phyloP scores from a whole-genome alignment of 1,284 basidiomycete genomes.

The Vanrija pseudolonga region DNA sequence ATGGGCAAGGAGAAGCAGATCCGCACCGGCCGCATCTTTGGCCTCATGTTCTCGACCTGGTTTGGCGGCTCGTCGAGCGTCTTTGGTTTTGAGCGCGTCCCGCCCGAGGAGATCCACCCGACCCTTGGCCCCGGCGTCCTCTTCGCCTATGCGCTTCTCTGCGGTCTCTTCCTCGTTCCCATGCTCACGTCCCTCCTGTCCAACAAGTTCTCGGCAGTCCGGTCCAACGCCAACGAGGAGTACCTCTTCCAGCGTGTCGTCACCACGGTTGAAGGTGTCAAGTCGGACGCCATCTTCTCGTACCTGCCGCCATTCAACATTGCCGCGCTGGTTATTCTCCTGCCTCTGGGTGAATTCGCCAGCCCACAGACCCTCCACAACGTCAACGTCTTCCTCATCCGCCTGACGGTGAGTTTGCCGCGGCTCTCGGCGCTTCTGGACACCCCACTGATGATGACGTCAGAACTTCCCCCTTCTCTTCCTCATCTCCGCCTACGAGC shows the following conservation, averaged over 20 bases:
- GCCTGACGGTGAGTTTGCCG: constrained; percentile 55
- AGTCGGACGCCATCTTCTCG: constrained; percentile 82
- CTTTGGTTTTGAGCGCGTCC: constrained; percentile 28
- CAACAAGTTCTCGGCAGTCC: constrained; percentile 76
- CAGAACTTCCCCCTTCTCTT: constrained; percentile 72
- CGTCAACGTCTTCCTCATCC: constrained; percentile 76
- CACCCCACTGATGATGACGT: constrained; percentile 31
- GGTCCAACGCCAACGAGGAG: constrained; percentile 76
- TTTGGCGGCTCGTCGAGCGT: constrained; percentile 37
- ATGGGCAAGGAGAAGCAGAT: constrained; percentile 57
- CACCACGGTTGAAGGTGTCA: constrained; percentile 82
- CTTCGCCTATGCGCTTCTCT: constrained; percentile 64
- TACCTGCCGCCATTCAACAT: constrained; percentile 69
- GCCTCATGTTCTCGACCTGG: constrained; percentile 51
- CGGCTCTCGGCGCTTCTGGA: constrained; percentile 3
- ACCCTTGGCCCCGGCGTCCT: constrained; percentile 73
- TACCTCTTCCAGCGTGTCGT: constrained; percentile 85
- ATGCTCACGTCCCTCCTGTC: constrained; percentile 82
- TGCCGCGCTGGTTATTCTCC: constrained; percentile 66
- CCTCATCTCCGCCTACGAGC: constrained; percentile 73
- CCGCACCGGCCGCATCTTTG: constrained; percentile 56
- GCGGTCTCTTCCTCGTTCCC: constrained; percentile 50
- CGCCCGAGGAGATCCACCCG: constrained; percentile 65
- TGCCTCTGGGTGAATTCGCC: constrained; percentile 68
- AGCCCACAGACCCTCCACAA: constrained; percentile 71